A percentile compares a stretch with the other conserved stretches of the same genome.
phyloP scores from a whole-genome alignment of 768 basidiomycete genomes.

The Imleria badia region DNA sequence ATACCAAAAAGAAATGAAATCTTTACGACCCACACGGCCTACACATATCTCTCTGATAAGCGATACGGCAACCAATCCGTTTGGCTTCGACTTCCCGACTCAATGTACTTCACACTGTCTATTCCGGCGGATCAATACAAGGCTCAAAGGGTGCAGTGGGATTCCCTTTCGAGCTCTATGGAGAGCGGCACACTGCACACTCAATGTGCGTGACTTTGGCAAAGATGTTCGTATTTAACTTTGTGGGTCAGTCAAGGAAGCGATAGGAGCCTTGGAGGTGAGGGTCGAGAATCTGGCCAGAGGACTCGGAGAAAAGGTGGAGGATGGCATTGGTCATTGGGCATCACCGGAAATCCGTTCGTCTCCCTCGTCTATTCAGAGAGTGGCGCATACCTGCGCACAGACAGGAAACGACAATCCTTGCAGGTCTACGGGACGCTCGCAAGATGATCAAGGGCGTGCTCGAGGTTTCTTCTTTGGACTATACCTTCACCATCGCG shows the following conservation, averaged over 20 bases:
- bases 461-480: constrained; percentile 45
- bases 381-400: constrained; percentile 44
- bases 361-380: constrained; percentile 33
- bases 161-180: constrained; percentile 37
- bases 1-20: too few relatives aligned
- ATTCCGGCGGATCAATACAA: constrained; percentile 50
- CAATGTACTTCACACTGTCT: constrained; percentile 49
- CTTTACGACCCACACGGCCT: constrained; percentile 43
- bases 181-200: constrained; percentile 36
- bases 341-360: constrained; percentile 29
- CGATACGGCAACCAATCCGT: constrained; percentile 35
- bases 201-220: constrained; percentile 30
- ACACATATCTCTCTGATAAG: constrained; percentile 35
- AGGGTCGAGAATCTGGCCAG: constrained; percentile 53
- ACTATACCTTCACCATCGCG: constrained; percentile 41
- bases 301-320: constrained; percentile 50
- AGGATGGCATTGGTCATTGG: constrained; percentile 53
- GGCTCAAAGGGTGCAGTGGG: constrained; percentile 52
- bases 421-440: constrained; percentile 50
- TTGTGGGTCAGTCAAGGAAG: constrained; percentile 51
- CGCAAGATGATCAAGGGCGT: constrained; percentile 46
- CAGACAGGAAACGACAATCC: constrained; percentile 44
- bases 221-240: constrained; percentile 41
- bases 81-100: constrained; percentile 45
- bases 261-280: constrained; percentile 57